Evolutionary conservation across 768 basidiomycete genomes (phyloP).

Genomic region (Trametes cubensis): DNA sequence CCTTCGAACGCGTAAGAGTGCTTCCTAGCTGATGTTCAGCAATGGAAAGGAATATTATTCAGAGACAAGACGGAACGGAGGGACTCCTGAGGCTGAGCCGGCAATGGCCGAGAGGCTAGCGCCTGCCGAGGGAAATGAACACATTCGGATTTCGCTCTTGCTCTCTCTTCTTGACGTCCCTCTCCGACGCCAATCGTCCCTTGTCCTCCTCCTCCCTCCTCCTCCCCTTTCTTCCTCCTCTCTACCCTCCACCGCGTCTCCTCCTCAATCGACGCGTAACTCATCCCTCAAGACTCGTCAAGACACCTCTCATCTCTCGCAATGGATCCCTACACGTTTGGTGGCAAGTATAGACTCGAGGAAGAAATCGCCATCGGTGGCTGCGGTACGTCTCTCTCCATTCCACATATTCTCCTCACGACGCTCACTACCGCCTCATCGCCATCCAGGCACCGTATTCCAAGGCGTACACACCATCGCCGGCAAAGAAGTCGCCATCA

Average conservation of each 20-base stretch:
- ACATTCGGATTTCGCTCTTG: not conserved
- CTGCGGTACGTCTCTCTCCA: conserved; percentile 53
- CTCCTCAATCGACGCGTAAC: conserved; percentile 5
- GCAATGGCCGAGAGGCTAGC: not conserved
- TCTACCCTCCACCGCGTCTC: not conserved
- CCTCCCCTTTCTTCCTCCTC: not conserved
- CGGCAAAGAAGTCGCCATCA: conserved; percentile 84
- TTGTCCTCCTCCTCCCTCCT: not conserved
- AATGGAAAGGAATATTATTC: not conserved
- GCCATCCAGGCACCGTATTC: conserved; percentile 65
- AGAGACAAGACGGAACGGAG: not conserved
- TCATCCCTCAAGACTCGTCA: not conserved
- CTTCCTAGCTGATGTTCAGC: not conserved
- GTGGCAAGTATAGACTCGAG: conserved; percentile 76
- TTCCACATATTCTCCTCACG: not conserved
- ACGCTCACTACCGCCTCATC: not conserved
- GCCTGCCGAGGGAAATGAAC: conserved; percentile 9
- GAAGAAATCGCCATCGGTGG: conserved; percentile 82
- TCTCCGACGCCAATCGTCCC: conserved; percentile 6
- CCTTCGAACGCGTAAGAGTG: too few relatives aligned
- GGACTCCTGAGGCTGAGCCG: not conserved
- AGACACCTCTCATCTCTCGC: not conserved
- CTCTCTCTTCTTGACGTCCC: not conserved
- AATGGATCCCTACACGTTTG: conserved; percentile 52
- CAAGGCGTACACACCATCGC: conserved; percentile 79